Evolutionary conservation across 352 stramenopile species (phyloP).

Genomic region (Phytophthora agathidicida): DNA sequence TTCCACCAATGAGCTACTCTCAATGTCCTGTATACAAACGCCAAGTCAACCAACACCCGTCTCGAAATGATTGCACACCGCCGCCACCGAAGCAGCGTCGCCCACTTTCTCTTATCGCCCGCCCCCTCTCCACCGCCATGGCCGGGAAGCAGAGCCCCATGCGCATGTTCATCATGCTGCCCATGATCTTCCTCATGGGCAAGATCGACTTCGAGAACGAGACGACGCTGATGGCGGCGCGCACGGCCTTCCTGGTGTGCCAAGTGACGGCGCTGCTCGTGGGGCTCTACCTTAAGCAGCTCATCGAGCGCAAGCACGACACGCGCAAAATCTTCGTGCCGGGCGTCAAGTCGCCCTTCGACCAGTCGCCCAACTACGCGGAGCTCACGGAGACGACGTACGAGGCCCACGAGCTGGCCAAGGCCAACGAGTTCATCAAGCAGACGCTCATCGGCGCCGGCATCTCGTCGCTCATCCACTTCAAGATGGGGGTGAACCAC

Average conservation of each 20-base stretch:
- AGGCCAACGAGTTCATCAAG: slow-evolving; percentile 83
- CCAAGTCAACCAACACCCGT: neutral
- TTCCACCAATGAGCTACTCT: slow-evolving; percentile 13
- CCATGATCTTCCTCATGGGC: slow-evolving; percentile 87
- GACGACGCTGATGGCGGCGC: slow-evolving; percentile 62
- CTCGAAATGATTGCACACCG: slow-evolving; percentile 2
- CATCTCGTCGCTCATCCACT: slow-evolving; percentile 83
- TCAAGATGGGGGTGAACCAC: slow-evolving; percentile 89
- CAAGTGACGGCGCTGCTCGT: slow-evolving; percentile 67
- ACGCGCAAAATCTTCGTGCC: slow-evolving; percentile 82
- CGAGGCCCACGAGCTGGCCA: slow-evolving; percentile 66
- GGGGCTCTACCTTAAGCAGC: slow-evolving; percentile 74
- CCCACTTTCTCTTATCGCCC: neutral
- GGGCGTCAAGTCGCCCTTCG: slow-evolving; percentile 73
- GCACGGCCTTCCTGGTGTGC: slow-evolving; percentile 67
- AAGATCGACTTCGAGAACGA: slow-evolving; percentile 88
- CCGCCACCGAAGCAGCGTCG: slow-evolving; percentile 7
- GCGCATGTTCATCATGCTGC: slow-evolving; percentile 86
- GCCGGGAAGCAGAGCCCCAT: slow-evolving; percentile 69
- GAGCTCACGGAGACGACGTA: slow-evolving; percentile 86
- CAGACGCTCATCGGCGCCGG: slow-evolving; percentile 80
- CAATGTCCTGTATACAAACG: neutral
- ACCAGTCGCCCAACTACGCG: slow-evolving; percentile 79
- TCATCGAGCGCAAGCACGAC: slow-evolving; percentile 80
- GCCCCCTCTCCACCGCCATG: slow-evolving; percentile 22